Evolutionary conservation across 2,329 filamentous ascomycete species (phyloP), one percentile per base, ranked within the genome.

Genomic region (Coleophoma crateriformis): DNA sequence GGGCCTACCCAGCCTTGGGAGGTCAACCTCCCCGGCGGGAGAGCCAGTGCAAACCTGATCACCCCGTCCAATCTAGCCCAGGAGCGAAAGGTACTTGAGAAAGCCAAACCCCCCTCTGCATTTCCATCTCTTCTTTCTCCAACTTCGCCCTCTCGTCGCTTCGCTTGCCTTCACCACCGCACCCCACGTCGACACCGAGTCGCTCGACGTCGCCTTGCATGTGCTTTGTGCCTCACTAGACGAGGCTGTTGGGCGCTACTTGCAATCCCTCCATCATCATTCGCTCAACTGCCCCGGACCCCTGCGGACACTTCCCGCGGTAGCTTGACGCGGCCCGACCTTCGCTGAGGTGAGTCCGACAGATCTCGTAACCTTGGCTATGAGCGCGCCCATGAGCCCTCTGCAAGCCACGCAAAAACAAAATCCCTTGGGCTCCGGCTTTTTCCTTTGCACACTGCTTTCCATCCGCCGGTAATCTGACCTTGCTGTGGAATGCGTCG

Each of bases 191-290:
- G 15, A 44, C 20, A 43, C 6, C 27, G 27, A 7, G 8, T 27
- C 27, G 6, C 27, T 10, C 27, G 6, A 27, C 6, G 27, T 10
- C 19, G 10, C 27, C 20, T 27, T 33, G 41, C 27, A 33, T 44
- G 41, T 44, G 7, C 19, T 2, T 33, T 27, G 19, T 12, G 13
- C n/a, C 20, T n/a, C 27, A 10, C 41, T 33, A 44, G 19, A 44
- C 20, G 32, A 33, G 41, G 41, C 41, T 44, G 41, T 44, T 44
- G 41, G 41, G 41, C 41, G 41, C 41, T 33, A 44, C 32, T 38
- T 38, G 13, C 19, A 13, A 44, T 32, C 20, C 12, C 19, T 44
- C 20, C 12, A 44, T 14, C 32, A n/a, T 27, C 15, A 44, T 44
- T 44, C 41, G 41, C 41, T 33, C 41, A 44, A 44, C 41, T 27